Percentiles rank a stretch among this genome's conserved stretches.
phyloP scores from a whole-genome alignment of 148 eudicot genomes.

The Arctostaphylos glauca region DNA sequence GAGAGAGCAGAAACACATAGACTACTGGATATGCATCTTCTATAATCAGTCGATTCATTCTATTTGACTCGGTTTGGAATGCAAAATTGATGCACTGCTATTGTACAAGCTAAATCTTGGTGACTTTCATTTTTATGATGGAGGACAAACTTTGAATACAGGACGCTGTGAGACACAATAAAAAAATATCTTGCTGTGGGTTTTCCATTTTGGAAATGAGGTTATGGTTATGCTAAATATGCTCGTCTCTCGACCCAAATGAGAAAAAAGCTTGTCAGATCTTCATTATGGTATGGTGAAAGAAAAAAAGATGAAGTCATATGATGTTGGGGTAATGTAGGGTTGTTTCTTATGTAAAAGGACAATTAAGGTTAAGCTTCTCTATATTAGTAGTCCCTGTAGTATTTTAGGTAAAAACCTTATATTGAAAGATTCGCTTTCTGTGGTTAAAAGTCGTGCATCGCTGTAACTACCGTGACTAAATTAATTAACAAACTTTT shows the following conservation, averaged over 20 bases:
- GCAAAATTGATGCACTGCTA: neutral
- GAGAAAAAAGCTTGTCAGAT: neutral
- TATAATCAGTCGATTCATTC: neutral
- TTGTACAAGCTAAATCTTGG: neutral
- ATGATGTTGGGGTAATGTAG: too few species aligned
- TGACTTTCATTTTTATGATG: neutral
- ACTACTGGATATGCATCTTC: neutral
- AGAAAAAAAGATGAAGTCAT: too few species aligned
- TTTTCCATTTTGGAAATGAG: neutral
- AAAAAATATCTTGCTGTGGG: neutral
- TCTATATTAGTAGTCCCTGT: neutral
- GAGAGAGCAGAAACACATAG: neutral
- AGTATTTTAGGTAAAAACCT: too few species aligned
- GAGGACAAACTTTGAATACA: neutral
- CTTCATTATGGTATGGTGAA: too few species aligned
- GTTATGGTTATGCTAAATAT: neutral
- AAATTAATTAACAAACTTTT: neutral
- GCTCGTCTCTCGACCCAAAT: neutral
- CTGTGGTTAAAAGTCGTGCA: neutral
- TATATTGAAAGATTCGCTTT: neutral
- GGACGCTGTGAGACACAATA: neutral
- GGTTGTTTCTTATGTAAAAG: too few species aligned
- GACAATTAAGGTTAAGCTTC: neutral
- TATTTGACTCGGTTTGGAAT: neutral
- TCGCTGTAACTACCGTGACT: too few species aligned